A percentile compares a stretch with the other conserved stretches of the same genome.
Conservation (phyloP, 2,329 filamentous ascomycete species). For the Tothia fuscella region DNA sequence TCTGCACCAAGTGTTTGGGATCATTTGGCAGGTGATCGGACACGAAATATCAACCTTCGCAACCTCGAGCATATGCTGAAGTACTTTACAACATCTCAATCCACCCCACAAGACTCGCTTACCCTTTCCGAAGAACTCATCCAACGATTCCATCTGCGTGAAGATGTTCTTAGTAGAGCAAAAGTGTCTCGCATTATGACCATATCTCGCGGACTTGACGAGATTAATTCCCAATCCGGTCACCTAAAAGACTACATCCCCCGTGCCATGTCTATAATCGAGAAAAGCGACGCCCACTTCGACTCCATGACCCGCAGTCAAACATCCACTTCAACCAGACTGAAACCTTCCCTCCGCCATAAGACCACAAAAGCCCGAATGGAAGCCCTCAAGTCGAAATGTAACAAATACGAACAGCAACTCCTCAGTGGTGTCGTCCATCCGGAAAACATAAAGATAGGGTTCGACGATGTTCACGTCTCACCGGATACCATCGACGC, state of each 20-base stretch:
- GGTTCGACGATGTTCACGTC: slow-evolving; percentile 78
- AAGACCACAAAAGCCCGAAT: slow-evolving; percentile 24
- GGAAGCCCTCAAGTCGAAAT: slow-evolving; percentile 41
- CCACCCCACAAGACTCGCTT: no score
- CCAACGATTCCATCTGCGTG: no score
- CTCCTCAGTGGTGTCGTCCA: slow-evolving; percentile 74
- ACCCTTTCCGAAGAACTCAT: no score
- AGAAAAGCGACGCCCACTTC: slow-evolving; percentile 20
- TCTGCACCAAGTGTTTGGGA: no score
- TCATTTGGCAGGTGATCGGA: no score
- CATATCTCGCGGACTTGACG: no score
- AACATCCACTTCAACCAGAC: slow-evolving; percentile 21
- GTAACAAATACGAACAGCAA: slow-evolving; percentile 69
- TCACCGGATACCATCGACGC: slow-evolving; percentile 73
- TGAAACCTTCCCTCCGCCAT: slow-evolving; percentile 11
- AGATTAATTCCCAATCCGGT: neutral
- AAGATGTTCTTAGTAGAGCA: no score
- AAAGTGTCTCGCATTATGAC: no score
- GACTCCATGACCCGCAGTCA: slow-evolving; percentile 30
- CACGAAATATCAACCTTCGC: neutral
- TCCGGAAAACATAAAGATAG: slow-evolving; percentile 68
- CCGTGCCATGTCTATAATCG: neutral
- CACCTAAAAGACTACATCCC: neutral
- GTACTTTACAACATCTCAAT: no score
- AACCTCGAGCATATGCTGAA: neutral